These are phyloP conservation scores for Metschnikowia gruessii DNA, from an alignment of 805 yeast genomes.

Conservation along the genomic window DNA sequence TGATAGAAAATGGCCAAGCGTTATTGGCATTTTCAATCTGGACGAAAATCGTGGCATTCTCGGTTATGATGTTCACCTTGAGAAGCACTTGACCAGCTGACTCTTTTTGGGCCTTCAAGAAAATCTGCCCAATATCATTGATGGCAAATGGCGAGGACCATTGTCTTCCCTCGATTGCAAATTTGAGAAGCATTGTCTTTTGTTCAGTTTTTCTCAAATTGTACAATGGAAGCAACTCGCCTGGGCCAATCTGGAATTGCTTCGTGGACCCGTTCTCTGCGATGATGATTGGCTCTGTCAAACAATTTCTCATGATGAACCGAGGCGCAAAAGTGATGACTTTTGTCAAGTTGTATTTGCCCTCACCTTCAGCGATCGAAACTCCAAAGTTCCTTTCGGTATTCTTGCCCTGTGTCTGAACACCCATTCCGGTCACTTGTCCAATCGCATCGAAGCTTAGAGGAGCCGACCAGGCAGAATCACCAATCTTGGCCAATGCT, in stretches of 20 bases:
- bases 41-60: constrained; percentile 77
- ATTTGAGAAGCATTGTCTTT: constrained; percentile 61
- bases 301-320: constrained; percentile 65
- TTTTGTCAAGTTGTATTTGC: constrained; percentile 73
- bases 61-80: constrained; percentile 72
- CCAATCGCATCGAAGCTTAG: constrained; percentile 90
- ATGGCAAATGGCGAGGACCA: constrained; percentile 91
- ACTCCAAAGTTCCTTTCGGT: constrained; percentile 75
- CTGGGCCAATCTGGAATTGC: constrained; percentile 44
- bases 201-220: constrained; percentile 53
- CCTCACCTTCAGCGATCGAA: constrained; percentile 76
- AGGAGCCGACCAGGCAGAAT: constrained; percentile 69
- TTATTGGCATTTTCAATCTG: constrained; percentile 68
- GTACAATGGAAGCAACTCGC: constrained; percentile 56
- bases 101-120: constrained; percentile 63
- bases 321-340: constrained; percentile 82
- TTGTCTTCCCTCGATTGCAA: constrained; percentile 51
- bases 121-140: constrained; percentile 79
- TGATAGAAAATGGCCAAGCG: constrained; percentile 88
- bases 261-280: constrained; percentile 67
- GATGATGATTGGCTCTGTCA: constrained; percentile 54
- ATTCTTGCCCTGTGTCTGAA: constrained; percentile 47
- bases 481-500: constrained; percentile 62
- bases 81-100: constrained; percentile 67
- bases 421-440: constrained; percentile 55